Base-by-base conservation (phyloP, 345 rosid genomes). In the Zanthoxylum bungeanum region DNA sequence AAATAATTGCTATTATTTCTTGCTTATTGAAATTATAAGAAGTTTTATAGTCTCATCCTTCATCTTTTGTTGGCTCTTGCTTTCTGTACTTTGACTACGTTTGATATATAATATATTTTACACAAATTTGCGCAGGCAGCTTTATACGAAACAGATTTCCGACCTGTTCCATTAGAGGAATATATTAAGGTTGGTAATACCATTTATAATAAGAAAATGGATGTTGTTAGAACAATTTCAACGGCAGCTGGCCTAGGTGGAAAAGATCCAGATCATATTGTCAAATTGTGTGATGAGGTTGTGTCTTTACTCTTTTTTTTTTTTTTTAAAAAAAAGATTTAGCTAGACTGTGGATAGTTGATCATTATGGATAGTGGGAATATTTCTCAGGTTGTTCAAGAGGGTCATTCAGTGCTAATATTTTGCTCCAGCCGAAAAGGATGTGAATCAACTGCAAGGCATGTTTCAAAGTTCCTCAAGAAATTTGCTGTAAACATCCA, bases 381-480 rank as follows among this genome's bases (percentile, higher is more conserved):
- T 60, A 70, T 57, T 25, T 76, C 76, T 69, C 83, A 94, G 98
- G 84, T 92, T 82, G 92, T 94, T 84, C 97, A 90, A 89, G 97
- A 92, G 72, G 97, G 97, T 14, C 93, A 94, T 70, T 90, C 98
- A 0, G 97, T 94, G 68, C 80, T 94, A 75, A 90, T 92, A 80
- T 94, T 94, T 83, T 94, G 98, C 80, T 92, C 98, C 47, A 92
- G 92, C 81, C 92, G 98, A 63, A 94, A 94, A 82, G 97, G 98
- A 84, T 94, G 98, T 46, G 97, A 94, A 84, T 90, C 97, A 82
- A 94, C 97, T 75, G 97, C 98, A 65, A 87, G 83, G 78, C 98
- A 94, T 73, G 82, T 92, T 33, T 71, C 97, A 50, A 92, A 87
- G 78, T 89, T 85, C 80, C 82, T 94, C 74, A 85, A 85, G 87